phyloP scores from a whole-genome alignment of 495 filamentous ascomycete genomes.

The Eremomyces bilateralis region DNA sequence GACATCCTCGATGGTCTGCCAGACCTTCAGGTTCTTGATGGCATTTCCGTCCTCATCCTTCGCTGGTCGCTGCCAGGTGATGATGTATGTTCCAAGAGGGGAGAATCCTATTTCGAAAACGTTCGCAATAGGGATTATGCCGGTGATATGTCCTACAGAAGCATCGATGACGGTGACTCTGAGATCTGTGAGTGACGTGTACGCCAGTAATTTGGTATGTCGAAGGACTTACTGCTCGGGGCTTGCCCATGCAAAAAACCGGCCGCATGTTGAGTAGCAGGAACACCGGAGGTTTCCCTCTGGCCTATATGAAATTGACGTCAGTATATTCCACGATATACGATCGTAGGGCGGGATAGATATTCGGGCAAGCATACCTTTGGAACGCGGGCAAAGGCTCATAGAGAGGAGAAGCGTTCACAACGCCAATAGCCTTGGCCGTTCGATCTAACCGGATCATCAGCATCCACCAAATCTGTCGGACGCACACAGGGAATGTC shows the following conservation, averaged over 20 bases:
- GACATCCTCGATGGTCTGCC: slow-evolving; percentile 47
- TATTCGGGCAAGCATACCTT: slow-evolving; percentile 23
- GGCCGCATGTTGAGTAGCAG: slow-evolving; percentile 81
- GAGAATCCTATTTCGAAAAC: slow-evolving; percentile 93
- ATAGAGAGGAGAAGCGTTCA: slow-evolving; percentile 79
- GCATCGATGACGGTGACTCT: slow-evolving; percentile 47
- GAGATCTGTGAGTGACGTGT: background rate
- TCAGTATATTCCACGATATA: slow-evolving; percentile 9
- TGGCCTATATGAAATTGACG: slow-evolving; percentile 30
- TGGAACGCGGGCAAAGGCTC: slow-evolving; percentile 63
- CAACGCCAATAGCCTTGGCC: slow-evolving; percentile 82
- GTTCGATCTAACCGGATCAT: slow-evolving; percentile 83
- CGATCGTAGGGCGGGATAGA: background rate
- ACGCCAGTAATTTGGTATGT: slow-evolving; percentile 1
- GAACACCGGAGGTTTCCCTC: slow-evolving; percentile 89
- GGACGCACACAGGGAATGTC: too few species aligned
- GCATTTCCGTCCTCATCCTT: slow-evolving; percentile 89
- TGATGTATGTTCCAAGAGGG: slow-evolving; percentile 71
- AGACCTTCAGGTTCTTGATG: slow-evolving; percentile 89
- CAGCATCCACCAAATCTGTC: too few species aligned
- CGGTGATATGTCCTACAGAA: slow-evolving; percentile 53
- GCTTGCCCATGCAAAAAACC: slow-evolving; percentile 88
- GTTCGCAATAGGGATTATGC: slow-evolving; percentile 50
- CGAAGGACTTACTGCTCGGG: slow-evolving; percentile 45
- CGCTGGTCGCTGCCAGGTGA: slow-evolving; percentile 83